Base-by-base conservation (phyloP, 2,329 filamentous ascomycete species). In the Hypoxylon sp. region DNA sequence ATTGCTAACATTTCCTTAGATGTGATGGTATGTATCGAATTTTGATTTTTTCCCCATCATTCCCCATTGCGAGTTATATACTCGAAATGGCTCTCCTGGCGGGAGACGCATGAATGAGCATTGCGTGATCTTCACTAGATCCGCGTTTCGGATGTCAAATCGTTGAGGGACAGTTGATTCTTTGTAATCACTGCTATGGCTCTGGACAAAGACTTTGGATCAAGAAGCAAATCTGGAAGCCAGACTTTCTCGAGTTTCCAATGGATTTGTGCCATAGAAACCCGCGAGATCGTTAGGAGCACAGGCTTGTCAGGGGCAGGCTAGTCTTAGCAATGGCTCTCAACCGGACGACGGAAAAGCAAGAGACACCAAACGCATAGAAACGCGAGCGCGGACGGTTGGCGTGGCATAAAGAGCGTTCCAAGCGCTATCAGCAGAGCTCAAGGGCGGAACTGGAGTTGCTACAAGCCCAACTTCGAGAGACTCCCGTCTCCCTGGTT, bases 1-100 rank as follows among this genome's bases (percentile, higher is more conserved):
- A 56, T 37, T 60, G 73, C 79, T 84, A 77, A 84, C 77, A 61
- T 69, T 68, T 56, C 55, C 71, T 44, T 62, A 90, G 88, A 80
- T 90, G 88, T 78, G 88, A 90, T 77, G 86, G 88, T 90, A 90
- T 77, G 88, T 89, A 79, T 73, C 73, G 50, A 66, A 61, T 63
- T 72, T 59, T 53, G 56, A 64, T 51, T 67, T 71, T 35, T 42
- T 20, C 4, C 3, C 51, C 13, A 57, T 56, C 67, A 8, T 46
- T 54, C 59, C 61, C 46, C 61, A 50, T 73, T 70, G 61, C 65
- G 55, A 65, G 61, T 60, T 56, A 46, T 64, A 37, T 67, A 20
- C 54, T 57, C 53, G 13, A 44, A 61, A 33, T 51, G 53, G 53
- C 3, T 14, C 10, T 33, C 37, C 37, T 62, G 31, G 40, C 48